Percentiles rank a stretch among this genome's conserved stretches.
These are phyloP conservation scores for Zygotorulaspora sp. DNA, from an alignment of 805 yeast genomes.

Conservation along the genomic window DNA sequence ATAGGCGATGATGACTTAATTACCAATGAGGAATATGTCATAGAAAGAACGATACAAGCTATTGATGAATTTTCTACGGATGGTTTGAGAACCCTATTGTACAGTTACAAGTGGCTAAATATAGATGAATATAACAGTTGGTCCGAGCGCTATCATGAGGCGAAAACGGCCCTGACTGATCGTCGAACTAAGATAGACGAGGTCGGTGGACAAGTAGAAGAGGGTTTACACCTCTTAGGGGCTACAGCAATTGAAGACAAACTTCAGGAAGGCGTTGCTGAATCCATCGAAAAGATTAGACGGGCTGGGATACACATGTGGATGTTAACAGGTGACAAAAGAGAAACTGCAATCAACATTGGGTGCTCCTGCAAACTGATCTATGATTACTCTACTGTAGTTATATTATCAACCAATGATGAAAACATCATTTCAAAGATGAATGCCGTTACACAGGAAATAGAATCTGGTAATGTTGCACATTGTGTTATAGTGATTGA, in stretches of 20 bases:
- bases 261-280: conserved; percentile 94
- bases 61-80: conserved; percentile 93
- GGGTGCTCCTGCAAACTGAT: conserved; percentile 92
- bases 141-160: conserved; percentile 63
- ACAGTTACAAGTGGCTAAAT: conserved; percentile 70
- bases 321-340: conserved; percentile 98
- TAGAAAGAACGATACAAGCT: conserved; percentile 83
- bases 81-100: conserved; percentile 85
- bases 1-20: conserved; percentile 54
- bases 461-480: conserved; percentile 71
- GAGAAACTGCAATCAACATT: conserved; percentile 96
- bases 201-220: conserved; percentile 71
- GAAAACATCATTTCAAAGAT: conserved; percentile 65
- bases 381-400: conserved; percentile 86
- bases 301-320: conserved; percentile 93
- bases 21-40: conserved; percentile 65
- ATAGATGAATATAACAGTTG: conserved; percentile 57
- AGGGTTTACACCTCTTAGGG: conserved; percentile 65
- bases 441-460: conserved; percentile 69
- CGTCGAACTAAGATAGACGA: conserved; percentile 63
- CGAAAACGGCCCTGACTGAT: conserved; percentile 68
- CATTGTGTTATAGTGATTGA: conserved; percentile 94
- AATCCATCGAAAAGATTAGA: conserved; percentile 83
- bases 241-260: conserved; percentile 98
- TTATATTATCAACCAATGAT: conserved; percentile 53